Conservation (phyloP, 2,329 filamentous ascomycete genomes). For the Hawksworthiomyces lignivorus region DNA sequence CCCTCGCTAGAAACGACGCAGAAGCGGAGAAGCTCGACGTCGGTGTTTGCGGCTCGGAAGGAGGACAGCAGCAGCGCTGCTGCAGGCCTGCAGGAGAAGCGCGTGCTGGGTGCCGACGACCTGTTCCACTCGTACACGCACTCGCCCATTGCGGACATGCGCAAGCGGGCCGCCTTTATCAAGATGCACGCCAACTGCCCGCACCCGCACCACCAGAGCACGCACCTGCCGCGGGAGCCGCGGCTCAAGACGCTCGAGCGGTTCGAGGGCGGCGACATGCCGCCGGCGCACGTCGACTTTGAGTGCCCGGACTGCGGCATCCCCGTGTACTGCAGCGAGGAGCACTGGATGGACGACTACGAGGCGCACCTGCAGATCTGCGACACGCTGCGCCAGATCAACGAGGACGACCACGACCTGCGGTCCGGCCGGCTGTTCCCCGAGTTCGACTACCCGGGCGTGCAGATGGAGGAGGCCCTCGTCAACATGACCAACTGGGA, state of each 20-base stretch:
- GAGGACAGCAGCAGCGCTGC: not conserved
- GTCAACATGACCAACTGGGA: slow-evolving; percentile 99
- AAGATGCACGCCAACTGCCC: slow-evolving; percentile 90
- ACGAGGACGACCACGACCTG: slow-evolving; percentile 96
- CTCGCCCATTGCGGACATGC: slow-evolving; percentile 83
- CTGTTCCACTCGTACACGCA: slow-evolving; percentile 89
- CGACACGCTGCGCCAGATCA: slow-evolving; percentile 84
- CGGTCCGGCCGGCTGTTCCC: slow-evolving; percentile 84
- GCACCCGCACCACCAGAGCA: slow-evolving; percentile 73
- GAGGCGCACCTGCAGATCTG: slow-evolving; percentile 89
- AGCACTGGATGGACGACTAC: slow-evolving; percentile 94
- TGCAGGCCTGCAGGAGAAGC: not conserved
- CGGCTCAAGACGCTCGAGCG: slow-evolving; percentile 14
- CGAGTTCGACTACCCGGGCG: slow-evolving; percentile 85
- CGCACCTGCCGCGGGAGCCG: slow-evolving; percentile 44
- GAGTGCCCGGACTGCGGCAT: slow-evolving; percentile 96
- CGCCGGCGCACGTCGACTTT: slow-evolving; percentile 79
- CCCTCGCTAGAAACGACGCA: not conserved
- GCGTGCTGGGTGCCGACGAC: slow-evolving; percentile 60
- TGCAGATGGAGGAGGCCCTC: slow-evolving; percentile 84
- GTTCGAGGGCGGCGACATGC: slow-evolving; percentile 37
- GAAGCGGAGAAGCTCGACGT: slow-evolving; percentile 8
- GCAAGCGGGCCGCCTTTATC: slow-evolving; percentile 82
- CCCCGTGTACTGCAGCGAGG: slow-evolving; percentile 86
- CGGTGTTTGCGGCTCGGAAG: slow-evolving; percentile 7